phyloP scores from a whole-genome alignment of 495 filamentous ascomycete species.

The Paragyromitra xinjiangensis region DNA sequence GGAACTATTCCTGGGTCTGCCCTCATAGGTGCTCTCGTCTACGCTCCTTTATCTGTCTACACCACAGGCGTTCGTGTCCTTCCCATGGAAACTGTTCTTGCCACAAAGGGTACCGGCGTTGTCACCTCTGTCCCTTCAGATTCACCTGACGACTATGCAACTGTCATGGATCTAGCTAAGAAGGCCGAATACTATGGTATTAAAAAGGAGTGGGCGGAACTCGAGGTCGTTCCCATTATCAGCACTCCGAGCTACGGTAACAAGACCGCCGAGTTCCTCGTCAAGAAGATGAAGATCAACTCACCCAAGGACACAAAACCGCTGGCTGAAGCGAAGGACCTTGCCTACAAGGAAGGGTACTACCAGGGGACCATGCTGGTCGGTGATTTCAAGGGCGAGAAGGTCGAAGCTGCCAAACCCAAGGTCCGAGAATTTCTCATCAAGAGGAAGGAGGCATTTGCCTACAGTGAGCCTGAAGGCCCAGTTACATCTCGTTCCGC shows the following conservation, averaged over 20 bases:
- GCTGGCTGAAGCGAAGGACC: conserved; percentile 90
- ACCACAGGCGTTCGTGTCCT: conserved; percentile 82
- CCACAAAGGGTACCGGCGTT: conserved; percentile 93
- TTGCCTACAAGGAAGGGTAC: conserved; percentile 97
- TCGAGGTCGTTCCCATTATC: conserved; percentile 88
- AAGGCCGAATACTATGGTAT: conserved; percentile 98
- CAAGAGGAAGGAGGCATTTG: conserved; percentile 81
- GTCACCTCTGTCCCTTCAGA: conserved; percentile 95
- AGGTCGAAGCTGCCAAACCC: conserved; percentile 84
- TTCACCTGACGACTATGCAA: conserved; percentile 95
- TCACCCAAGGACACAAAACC: conserved; percentile 93
- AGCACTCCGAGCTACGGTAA: conserved; percentile 89
- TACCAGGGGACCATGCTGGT: conserved; percentile 92
- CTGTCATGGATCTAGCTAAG: conserved; percentile 84
- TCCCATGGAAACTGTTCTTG: conserved; percentile 92
- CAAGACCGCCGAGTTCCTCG: conserved; percentile 79
- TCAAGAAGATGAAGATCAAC: conserved; percentile 93
- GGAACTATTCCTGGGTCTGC: conserved; percentile 77
- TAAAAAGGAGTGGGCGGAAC: conserved; percentile 93
- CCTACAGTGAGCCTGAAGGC: conserved; percentile 91
- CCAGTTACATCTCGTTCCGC: conserved; percentile 84
- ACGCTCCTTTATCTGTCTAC: conserved; percentile 91
- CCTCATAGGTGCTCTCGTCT: conserved; percentile 82
- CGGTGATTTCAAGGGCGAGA: conserved; percentile 86
- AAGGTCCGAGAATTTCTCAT: conserved; percentile 83